Base-by-base conservation (phyloP, 495 filamentous ascomycete genomes). In the Thermochaetoides thermophila region DNA sequence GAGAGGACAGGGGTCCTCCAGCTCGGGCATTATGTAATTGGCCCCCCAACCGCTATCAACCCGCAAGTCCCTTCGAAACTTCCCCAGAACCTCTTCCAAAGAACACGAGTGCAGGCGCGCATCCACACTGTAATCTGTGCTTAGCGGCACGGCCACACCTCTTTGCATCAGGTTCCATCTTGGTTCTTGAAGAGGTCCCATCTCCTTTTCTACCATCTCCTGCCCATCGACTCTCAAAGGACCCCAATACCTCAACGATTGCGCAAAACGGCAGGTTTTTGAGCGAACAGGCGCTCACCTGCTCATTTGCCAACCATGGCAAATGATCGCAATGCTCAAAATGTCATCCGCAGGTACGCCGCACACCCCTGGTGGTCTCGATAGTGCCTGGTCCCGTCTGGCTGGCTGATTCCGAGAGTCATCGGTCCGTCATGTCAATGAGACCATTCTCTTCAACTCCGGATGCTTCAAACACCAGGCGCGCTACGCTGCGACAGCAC, bases 261-360 rank as follows among this genome's bases (percentile, higher is more conserved):
- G 31, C 40, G 35, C 34, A 30, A 30, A 31, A 37, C 39, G n/a
- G 34, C 34, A 43, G 40, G 34, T 26, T 21, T 12, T 10, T 12
- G 35, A 31, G 40, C 40, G 40, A 38, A 29, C 16, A 22, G 23
- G 31, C 40, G 40, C 31, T 32, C 40, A 7, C 32, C 36, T 33
- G 26, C 10, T 13, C 12, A 17, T 30, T 43, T 43, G 40, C 40
- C 40, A 26, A 37, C 31, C 44, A 55, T 52, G 52, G 47, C 46
- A 29, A 46, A 28, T 32, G 28, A 38, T 37, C 39, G 26, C 48
- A 45, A 38, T 38, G 27, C 43, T 39, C 38, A 42, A 29, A 52
- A 52, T 42, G 52, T 50, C 31, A 55, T 53, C 39, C 49, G 49
- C 47, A 53, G 52, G 49, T 53, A 42, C 38, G 48, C 11, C 6